Evolutionary conservation across 2,329 filamentous ascomycete genomes (phyloP).

Genomic region (Neonectria punicea): DNA sequence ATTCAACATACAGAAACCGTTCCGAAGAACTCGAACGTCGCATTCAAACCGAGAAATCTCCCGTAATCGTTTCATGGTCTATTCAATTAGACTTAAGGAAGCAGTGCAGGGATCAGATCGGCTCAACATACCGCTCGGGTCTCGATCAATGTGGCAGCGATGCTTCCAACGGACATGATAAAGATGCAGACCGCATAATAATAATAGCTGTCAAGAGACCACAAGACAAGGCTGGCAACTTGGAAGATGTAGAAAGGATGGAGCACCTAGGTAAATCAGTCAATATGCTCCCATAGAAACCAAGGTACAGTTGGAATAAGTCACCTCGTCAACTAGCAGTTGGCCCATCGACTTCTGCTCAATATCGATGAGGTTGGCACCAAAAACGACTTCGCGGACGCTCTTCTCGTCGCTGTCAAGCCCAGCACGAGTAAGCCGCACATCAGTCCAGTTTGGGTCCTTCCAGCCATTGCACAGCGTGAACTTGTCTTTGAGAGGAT

Average conservation of each 20-base stretch:
- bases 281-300: background rate
- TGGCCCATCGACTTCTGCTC: constrained; percentile 86
- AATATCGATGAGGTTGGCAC: constrained; percentile 90
- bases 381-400: constrained; percentile 86
- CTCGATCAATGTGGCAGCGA: constrained; percentile 88
- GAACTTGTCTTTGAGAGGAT: constrained; percentile 90
- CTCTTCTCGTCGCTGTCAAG: constrained; percentile 91
- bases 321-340: constrained; percentile 87
- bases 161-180: constrained; percentile 91
- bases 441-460: constrained; percentile 87
- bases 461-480: constrained; percentile 91
- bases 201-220: constrained; percentile 97
- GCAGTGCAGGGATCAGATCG: background rate
- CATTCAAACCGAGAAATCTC: constrained; percentile 97
- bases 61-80: constrained; percentile 89
- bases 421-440: constrained; percentile 78
- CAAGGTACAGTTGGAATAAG: constrained; percentile 8
- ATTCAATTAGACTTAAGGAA: constrained; percentile 16
- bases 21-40: constrained; percentile 90
- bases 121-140: constrained; percentile 75
- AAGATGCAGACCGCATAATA: constrained; percentile 98
- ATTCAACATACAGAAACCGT: constrained; percentile 83
- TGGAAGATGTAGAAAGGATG: constrained; percentile 99
- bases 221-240: constrained; percentile 90
- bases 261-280: constrained; percentile 69